Percentiles rank a stretch among this genome's conserved stretches.
Evolutionary conservation across 1,139 yeast genomes (phyloP).

Genomic region (Pneumocystis sp.): DNA sequence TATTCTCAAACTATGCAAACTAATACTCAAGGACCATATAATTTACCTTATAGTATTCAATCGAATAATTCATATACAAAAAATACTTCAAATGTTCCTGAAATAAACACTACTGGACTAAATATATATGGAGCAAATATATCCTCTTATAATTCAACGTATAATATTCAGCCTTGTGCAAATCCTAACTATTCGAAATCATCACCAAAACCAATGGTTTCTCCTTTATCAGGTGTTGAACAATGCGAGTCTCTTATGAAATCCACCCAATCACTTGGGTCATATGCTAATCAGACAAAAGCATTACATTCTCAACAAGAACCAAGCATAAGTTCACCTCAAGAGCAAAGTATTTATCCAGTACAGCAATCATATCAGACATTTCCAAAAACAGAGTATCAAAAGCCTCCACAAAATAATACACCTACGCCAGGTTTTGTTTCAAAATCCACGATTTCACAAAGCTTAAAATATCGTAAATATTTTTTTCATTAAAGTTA

Average conservation of each 20-base stretch:
- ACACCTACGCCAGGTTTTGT: slow-evolving; percentile 12
- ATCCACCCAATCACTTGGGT: slow-evolving; percentile 12
- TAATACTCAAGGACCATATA: slow-evolving; percentile 9
- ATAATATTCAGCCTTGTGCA: not conserved
- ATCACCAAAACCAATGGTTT: slow-evolving; percentile 7
- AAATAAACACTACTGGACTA: not conserved
- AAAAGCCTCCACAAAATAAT: not conserved
- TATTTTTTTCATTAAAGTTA: not conserved
- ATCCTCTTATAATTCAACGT: slow-evolving; percentile 8
- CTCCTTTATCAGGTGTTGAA: slow-evolving; percentile 3
- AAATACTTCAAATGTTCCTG: not conserved
- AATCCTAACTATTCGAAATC: slow-evolving; percentile 4
- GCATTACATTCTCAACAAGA: slow-evolving; percentile 13
- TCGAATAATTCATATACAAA: slow-evolving; percentile 1
- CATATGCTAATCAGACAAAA: not conserved
- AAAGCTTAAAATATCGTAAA: slow-evolving; percentile 33
- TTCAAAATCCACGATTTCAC: slow-evolving; percentile 23
- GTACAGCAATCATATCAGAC: slow-evolving; percentile 3
- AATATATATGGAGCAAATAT: not conserved
- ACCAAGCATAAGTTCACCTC: slow-evolving; percentile 17
- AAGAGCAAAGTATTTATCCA: slow-evolving; percentile 19
- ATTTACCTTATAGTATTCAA: slow-evolving; percentile 6
- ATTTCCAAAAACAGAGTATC: not conserved
- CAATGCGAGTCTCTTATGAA: slow-evolving; percentile 10
- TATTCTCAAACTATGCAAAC: slow-evolving; percentile 15